phyloP scores from a whole-genome alignment of 1,284 basidiomycete genomes.

The Wolfiporia cocos region DNA sequence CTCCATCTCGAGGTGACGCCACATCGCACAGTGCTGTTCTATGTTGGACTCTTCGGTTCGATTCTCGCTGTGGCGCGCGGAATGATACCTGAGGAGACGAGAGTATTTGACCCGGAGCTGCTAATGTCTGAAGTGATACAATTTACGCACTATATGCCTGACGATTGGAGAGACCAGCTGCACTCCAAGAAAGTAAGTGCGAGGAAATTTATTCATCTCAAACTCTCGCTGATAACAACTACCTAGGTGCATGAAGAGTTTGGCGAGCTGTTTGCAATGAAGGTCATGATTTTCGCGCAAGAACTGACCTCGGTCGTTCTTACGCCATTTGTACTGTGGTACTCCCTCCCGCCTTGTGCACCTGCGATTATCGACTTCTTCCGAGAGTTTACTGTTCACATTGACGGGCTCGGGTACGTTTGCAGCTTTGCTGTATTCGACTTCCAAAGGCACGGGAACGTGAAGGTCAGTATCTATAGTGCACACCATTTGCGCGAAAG shows the following conservation, averaged over 20 bases:
- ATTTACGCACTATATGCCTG: slow-evolving; percentile 94
- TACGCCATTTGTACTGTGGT: slow-evolving; percentile 93
- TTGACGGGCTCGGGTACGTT: slow-evolving; percentile 94
- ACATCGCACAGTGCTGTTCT: slow-evolving; percentile 91
- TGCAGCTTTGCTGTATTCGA: slow-evolving; percentile 99
- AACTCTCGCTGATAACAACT: slow-evolving; percentile 1
- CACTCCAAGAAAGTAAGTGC: slow-evolving; percentile 77
- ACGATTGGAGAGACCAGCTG: slow-evolving; percentile 83
- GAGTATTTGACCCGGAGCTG: slow-evolving; percentile 90
- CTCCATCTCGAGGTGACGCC: slow-evolving; percentile 93
- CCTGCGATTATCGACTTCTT: slow-evolving; percentile 93
- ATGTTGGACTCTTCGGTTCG: slow-evolving; percentile 83
- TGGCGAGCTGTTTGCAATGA: slow-evolving; percentile 85
- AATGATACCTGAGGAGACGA: slow-evolving; percentile 94
- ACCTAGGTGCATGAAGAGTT: slow-evolving; percentile 90
- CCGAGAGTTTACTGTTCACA: slow-evolving; percentile 93
- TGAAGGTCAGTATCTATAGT: slow-evolving; percentile 49
- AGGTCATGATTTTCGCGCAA: slow-evolving; percentile 79
- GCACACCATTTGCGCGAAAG: neutral
- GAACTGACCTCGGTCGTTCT: slow-evolving; percentile 89
- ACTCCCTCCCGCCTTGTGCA: slow-evolving; percentile 84
- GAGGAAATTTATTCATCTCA: slow-evolving; percentile 5
- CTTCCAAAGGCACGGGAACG: slow-evolving; percentile 87
- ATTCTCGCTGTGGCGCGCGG: slow-evolving; percentile 87
- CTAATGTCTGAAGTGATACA: slow-evolving; percentile 88